Evolutionary conservation across 2,329 filamentous ascomycete species (phyloP).

Genomic region (Nothophaeocryptopus gaeumannii): DNA sequence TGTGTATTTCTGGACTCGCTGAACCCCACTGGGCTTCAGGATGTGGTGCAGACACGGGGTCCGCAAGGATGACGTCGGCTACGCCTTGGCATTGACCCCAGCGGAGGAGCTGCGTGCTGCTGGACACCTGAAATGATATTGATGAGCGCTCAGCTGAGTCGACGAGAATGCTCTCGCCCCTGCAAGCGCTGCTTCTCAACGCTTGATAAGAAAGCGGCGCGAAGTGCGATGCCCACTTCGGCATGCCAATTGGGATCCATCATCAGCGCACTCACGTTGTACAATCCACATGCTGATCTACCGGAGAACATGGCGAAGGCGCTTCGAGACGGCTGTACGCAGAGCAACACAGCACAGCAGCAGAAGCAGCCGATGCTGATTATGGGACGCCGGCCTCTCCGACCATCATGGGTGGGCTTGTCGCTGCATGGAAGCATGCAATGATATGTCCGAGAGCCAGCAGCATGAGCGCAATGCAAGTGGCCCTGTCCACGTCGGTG

Average conservation of each 20-base stretch:
- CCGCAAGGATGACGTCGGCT: not conserved
- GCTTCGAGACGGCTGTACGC: too few relatives aligned
- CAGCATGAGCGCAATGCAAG: not conserved
- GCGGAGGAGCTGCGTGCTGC: too few relatives aligned
- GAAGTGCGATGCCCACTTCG: too few relatives aligned
- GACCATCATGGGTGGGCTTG: not conserved
- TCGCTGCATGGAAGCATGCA: constrained; percentile 1
- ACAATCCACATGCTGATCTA: constrained; percentile 4
- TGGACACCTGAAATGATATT: too few relatives aligned
- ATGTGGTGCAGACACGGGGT: not conserved
- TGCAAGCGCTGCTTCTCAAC: too few relatives aligned
- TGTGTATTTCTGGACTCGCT: constrained; percentile 1
- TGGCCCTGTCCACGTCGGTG: too few relatives aligned
- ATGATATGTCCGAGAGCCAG: not conserved
- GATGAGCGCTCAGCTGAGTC: too few relatives aligned
- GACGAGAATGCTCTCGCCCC: too few relatives aligned
- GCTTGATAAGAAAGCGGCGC: too few relatives aligned
- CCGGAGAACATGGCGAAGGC: not conserved
- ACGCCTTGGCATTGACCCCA: too few relatives aligned
- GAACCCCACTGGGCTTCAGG: not conserved
- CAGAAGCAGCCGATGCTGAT: not conserved
- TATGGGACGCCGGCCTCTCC: not conserved
- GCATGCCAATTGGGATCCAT: too few relatives aligned
- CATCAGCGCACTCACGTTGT: not conserved
- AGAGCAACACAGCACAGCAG: too few relatives aligned